Evolutionary conservation across 768 basidiomycete genomes (phyloP), one percentile per base, ranked within the genome.

Genomic region (Gloeostereum incarnatum): DNA sequence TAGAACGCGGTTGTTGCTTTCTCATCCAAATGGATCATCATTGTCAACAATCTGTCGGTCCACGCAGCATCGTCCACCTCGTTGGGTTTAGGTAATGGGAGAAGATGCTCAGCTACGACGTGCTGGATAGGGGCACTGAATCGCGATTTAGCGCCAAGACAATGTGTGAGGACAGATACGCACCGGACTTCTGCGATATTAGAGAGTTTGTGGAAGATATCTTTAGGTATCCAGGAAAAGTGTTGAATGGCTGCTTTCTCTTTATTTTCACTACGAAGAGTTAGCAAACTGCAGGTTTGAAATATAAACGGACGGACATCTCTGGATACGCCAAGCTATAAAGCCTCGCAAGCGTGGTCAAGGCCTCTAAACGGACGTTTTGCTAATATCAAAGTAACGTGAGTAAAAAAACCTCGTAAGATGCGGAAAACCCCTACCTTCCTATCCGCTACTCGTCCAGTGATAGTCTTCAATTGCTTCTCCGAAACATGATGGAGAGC

Each of bases 191-290:
- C 84, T 0, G 56, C 25, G 10, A 64, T 69, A 13, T 69, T 54
- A n/a, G 63, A 58, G 6, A 69, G 63, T 43, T 72, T 69, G 29
- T 68, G 66, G 6, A 93, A 62, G 21, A 98, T 63, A 27, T 69
- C 63, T 19, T 81, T 69, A 0, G 96, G 92, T 44, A 99, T 97
- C 96, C 96, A 99, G 0, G 76, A 78, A 51, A 98, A 97, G 32
- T 93, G 86, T 11, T 63, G 50, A 21, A 81, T 68, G 2, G 90
- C 90, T 1, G 73, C 63, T 2, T 69, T 59, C 38, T 91, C 87
- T 27, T 78, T 76, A 42, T 78, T 80, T 54, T 94, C 91, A 45
- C 94, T 98, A 35, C 3, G 19, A 24, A 16, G 13, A 3, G 24
- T 50, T 14, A 47, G 42, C 14, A 21, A 36, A 16, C 30, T 23